Conservation (phyloP, 116 monocot genomes). For the Papilionanthe hybrid region DNA sequence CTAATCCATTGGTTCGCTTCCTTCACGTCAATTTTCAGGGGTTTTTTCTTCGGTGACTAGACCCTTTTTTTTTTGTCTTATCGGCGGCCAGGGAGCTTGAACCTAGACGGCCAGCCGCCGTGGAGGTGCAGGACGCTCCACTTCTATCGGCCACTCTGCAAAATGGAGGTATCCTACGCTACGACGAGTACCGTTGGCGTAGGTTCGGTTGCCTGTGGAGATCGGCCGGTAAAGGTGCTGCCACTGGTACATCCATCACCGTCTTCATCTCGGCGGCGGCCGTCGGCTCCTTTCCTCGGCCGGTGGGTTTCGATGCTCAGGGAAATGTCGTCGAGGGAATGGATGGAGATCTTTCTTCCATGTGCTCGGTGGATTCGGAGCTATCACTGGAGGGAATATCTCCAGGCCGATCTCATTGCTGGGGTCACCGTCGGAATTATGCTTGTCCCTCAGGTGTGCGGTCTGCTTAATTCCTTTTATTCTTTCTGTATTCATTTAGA, state of each 20-base stretch:
- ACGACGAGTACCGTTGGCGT: slow-evolving; percentile 13
- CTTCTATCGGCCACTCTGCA: background rate
- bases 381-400: slow-evolving; percentile 62
- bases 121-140: background rate
- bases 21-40: too few relatives aligned
- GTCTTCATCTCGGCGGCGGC: background rate
- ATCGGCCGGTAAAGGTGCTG: slow-evolving; percentile 58
- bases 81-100: background rate
- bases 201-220: slow-evolving; percentile 11
- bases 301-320: slow-evolving; percentile 31
- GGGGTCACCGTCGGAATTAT: slow-evolving; percentile 96
- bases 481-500: background rate
- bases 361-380: slow-evolving; percentile 74
- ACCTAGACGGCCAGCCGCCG: background rate
- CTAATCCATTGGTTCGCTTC: too few relatives aligned
- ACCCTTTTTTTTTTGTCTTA: background rate
- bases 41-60: too few relatives aligned
- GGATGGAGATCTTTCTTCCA: slow-evolving; percentile 58
- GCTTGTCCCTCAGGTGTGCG: slow-evolving; percentile 88
- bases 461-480: background rate
- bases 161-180: slow-evolving; percentile 13
- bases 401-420: slow-evolving; percentile 81
- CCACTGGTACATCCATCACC: slow-evolving; percentile 61
- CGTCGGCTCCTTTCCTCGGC: slow-evolving; percentile 5
- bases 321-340: slow-evolving; percentile 44